These are phyloP conservation scores for Parietichytrium sp. DNA, from an alignment of 108 stramenopile genomes.

Conservation along the genomic window DNA sequence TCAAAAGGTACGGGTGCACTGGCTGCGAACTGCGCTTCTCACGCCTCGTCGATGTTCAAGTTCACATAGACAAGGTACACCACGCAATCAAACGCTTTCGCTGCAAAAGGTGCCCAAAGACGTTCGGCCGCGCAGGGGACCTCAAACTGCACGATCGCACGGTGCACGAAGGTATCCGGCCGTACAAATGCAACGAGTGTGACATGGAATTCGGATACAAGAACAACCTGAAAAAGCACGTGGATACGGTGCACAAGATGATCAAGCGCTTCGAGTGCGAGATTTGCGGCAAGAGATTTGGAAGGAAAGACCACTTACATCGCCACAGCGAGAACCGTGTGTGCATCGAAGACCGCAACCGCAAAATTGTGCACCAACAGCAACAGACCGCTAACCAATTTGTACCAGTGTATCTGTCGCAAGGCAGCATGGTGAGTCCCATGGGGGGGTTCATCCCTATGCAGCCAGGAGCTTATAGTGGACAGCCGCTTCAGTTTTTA, in stretches of 20 bases:
- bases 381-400: too few species aligned
- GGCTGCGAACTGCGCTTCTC: neutral
- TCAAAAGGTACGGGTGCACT: constrained; percentile 4
- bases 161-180: neutral
- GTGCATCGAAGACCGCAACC: neutral
- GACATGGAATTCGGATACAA: neutral
- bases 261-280: constrained; percentile 10
- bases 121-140: constrained; percentile 26
- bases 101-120: neutral
- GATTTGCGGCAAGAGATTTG: constrained; percentile 31
- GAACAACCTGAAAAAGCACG: constrained; percentile 31
- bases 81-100: neutral
- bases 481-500: too few species aligned
- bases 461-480: too few species aligned
- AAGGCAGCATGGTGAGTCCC: too few species aligned
- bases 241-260: neutral
- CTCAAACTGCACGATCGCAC: constrained; percentile 19
- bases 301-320: constrained; percentile 13
- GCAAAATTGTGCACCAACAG: too few species aligned
- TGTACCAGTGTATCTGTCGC: too few species aligned
- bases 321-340: constrained; percentile 28
- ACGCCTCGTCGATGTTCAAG: constrained; percentile 25
- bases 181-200: neutral
- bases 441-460: too few species aligned
- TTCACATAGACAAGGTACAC: neutral